Conservation (phyloP, 139 green algal species). For the Tetradesmus lagerheimii region DNA sequence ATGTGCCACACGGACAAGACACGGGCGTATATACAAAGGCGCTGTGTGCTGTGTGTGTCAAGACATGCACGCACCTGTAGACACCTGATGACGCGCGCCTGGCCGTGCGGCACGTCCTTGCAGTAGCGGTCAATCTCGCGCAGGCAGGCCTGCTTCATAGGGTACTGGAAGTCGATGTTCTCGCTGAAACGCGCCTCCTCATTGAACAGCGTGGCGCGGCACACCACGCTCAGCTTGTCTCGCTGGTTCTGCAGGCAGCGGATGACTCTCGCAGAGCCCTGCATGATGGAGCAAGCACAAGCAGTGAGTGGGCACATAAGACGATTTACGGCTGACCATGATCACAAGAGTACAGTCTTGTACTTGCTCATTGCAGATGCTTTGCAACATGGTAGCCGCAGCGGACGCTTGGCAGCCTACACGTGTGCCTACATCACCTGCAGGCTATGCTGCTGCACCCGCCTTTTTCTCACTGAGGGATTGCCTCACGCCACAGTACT, state of each 20-base stretch:
- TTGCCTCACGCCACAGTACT: too few relatives aligned
- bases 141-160: conserved; percentile 82
- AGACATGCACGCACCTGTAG: background rate
- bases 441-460: too few relatives aligned
- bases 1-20: too few relatives aligned
- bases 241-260: conserved; percentile 83
- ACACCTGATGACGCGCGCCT: conserved; percentile 82
- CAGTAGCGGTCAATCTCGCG: conserved; percentile 83
- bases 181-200: conserved; percentile 73
- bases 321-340: too few relatives aligned
- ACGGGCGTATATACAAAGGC: too few relatives aligned
- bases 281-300: conserved; percentile 13
- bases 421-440: too few relatives aligned
- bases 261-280: conserved; percentile 88
- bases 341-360: too few relatives aligned
- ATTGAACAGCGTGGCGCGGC: conserved; percentile 79
- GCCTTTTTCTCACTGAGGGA: too few relatives aligned
- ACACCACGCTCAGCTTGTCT: conserved; percentile 74
- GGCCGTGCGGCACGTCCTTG: conserved; percentile 79
- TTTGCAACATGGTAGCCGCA: too few relatives aligned
- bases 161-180: conserved; percentile 87
- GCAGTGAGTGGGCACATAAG: background rate
- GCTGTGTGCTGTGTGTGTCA: background rate
- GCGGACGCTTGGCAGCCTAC: too few relatives aligned
- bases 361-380: too few relatives aligned